Base-by-base conservation (phyloP, 805 yeast genomes). In the Saturnispora kantuleensis region DNA sequence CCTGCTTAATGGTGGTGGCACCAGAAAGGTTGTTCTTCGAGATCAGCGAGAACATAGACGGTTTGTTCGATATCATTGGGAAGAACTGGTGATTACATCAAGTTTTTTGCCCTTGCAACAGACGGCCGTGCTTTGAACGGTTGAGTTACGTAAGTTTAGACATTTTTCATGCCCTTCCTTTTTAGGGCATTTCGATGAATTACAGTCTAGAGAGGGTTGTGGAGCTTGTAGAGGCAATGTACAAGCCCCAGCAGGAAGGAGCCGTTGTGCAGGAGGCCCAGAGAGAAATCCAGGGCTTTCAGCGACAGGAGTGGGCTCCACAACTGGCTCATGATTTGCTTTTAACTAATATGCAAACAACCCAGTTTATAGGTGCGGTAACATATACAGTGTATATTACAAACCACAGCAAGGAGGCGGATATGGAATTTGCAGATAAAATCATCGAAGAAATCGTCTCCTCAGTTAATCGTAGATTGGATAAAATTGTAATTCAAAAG, bases 281-380 rank as follows among this genome's bases (percentile, higher is more conserved):
- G 52, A 56, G 63, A 12, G 63, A 67, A 38, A 69, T 86, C 7
- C 90, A 82, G 52, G 52, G 48, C 3, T 54, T 78, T 5, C 95
- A 86, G 56, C 70, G 66, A 52, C 73, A 81, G 0, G 59, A 64
- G 0, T 54, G 70, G 40, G 90, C 86, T 1, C 69, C 77, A 64
- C 50, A 52, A 2, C 55, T 86, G 18, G 95, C 89, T 0, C 68
- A 71, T 31, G 52, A 61, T 34, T 65, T 86, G 16, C 63, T 86
- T 7, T 47, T 48, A 39, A 49, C 57, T 2, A 55, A 56, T 3
- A 68, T 74, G 1, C 52, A 64, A 37, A 74, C 73, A 46, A 74
- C 79, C 49, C 76, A 78, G 55, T 86, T 81, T 58, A 81, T 86
- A 55, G 96, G 95, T 0, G 95, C 94, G 0, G 69, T 84, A 46